phyloP scores from a whole-genome alignment of 208 protist genomes.

The Trichomonas tenax region DNA sequence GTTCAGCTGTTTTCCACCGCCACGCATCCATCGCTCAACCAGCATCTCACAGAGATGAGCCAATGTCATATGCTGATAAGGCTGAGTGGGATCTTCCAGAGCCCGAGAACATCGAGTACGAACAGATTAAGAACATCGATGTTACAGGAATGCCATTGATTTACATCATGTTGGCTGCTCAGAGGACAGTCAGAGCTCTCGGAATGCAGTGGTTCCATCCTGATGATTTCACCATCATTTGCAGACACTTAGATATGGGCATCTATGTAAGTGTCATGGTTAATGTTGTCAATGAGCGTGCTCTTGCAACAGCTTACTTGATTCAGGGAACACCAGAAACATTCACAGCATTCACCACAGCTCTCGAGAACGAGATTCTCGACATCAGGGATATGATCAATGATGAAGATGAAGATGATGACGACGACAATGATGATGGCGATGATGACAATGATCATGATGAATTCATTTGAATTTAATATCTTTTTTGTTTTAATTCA shows the following conservation, averaged over 20 bases:
- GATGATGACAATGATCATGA: no score
- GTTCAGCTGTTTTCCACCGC: background rate
- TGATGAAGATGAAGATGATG: no score
- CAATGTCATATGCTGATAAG: background rate
- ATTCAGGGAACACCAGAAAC: no score
- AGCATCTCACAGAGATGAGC: background rate
- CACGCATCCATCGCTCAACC: background rate
- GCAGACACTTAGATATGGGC: background rate
- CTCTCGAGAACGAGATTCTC: no score
- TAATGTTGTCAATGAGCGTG: no score
- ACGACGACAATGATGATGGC: no score
- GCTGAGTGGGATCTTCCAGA: background rate
- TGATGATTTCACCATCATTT: background rate
- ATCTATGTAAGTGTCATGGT: background rate
- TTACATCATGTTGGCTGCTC: background rate
- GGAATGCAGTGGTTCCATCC: slow-evolving; percentile 6
- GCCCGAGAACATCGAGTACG: background rate
- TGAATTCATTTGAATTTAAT: no score
- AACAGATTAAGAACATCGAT: background rate
- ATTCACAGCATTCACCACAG: no score
- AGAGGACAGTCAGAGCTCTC: background rate
- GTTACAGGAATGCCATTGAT: background rate
- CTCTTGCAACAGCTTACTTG: no score
- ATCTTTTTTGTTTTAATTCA: no score
- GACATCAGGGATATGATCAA: no score